Evolutionary conservation across 2,329 filamentous ascomycete species (phyloP).

Genomic region (Conoideocrella luteorostrata): DNA sequence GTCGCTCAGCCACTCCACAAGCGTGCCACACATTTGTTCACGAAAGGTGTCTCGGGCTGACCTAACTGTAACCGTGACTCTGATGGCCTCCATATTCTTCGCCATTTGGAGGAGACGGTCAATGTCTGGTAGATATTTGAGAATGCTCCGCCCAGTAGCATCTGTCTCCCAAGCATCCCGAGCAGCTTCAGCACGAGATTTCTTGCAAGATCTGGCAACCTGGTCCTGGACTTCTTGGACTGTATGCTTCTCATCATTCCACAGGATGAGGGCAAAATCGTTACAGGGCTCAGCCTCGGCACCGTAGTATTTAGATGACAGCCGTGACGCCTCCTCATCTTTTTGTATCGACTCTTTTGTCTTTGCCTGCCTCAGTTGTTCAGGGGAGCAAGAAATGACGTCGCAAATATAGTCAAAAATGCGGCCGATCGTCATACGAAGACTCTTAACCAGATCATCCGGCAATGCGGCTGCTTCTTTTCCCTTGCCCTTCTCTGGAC

Average conservation of each 20-base stretch:
- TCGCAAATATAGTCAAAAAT: slow-evolving; percentile 94
- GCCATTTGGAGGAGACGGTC: slow-evolving; percentile 69
- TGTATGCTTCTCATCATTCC: slow-evolving; percentile 99
- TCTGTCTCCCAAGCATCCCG: slow-evolving; percentile 82
- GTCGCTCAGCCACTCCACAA: slow-evolving; percentile 92
- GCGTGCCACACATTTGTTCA: slow-evolving; percentile 97
- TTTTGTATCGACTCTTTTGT: slow-evolving; percentile 71
- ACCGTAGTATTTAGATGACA: slow-evolving; percentile 67
- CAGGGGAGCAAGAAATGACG: slow-evolving; percentile 94
- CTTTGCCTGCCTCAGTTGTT: slow-evolving; percentile 84
- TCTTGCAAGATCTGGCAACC: slow-evolving; percentile 80
- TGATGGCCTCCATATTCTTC: slow-evolving; percentile 86
- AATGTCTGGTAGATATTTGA: slow-evolving; percentile 70
- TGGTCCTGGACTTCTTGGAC: slow-evolving; percentile 85
- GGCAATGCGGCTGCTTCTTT: slow-evolving; percentile 57
- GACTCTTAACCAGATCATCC: slow-evolving; percentile 66
- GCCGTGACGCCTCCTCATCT: slow-evolving; percentile 74
- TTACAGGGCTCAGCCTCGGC: slow-evolving; percentile 34
- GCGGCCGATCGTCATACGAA: slow-evolving; percentile 78
- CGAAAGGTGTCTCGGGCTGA: slow-evolving; percentile 92
- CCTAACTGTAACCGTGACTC: slow-evolving; percentile 89
- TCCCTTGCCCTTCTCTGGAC: slow-evolving; percentile 54
- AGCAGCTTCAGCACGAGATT: slow-evolving; percentile 61
- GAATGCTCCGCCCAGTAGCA: slow-evolving; percentile 76
- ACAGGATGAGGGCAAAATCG: slow-evolving; percentile 80